Evolutionary conservation across 2,329 filamentous ascomycete species (phyloP).

Genomic region (Fusarium poae): DNA sequence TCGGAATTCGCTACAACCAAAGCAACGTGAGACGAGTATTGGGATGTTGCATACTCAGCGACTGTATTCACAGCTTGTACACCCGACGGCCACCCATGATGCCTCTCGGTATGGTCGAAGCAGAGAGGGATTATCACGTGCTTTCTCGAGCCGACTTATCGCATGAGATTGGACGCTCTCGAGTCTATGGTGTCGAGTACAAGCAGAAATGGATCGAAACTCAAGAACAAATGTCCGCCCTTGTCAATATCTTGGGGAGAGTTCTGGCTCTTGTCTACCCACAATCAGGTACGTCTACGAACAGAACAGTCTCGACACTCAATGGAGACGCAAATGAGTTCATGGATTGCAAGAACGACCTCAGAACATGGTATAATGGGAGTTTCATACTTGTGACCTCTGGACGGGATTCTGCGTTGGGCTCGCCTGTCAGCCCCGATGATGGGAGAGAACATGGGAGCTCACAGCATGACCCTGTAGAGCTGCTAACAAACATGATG

Average conservation of each 20-base stretch:
- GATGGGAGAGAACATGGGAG: neutral
- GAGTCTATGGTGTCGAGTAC: neutral
- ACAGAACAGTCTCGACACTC: neutral
- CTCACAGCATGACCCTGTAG: neutral
- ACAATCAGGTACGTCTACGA: neutral
- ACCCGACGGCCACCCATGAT: neutral
- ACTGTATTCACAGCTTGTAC: neutral
- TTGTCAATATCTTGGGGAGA: neutral
- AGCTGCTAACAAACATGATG: neutral
- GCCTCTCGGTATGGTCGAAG: neutral
- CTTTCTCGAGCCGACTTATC: neutral
- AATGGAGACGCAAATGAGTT: neutral
- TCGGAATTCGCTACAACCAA: neutral
- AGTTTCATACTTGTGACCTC: neutral
- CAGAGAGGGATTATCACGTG: neutral
- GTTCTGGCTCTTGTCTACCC: neutral
- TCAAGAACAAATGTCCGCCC: neutral
- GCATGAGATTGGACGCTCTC: slow-evolving; percentile 2
- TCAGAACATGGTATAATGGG: neutral
- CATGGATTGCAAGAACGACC: neutral
- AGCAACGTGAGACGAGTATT: neutral
- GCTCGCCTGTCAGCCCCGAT: neutral
- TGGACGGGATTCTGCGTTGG: neutral
- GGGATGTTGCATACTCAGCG: neutral
- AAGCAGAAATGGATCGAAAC: neutral